These are phyloP conservation scores for Kodamaea fungicola DNA, from an alignment of 1,139 yeast genomes.

Conservation along the genomic window DNA sequence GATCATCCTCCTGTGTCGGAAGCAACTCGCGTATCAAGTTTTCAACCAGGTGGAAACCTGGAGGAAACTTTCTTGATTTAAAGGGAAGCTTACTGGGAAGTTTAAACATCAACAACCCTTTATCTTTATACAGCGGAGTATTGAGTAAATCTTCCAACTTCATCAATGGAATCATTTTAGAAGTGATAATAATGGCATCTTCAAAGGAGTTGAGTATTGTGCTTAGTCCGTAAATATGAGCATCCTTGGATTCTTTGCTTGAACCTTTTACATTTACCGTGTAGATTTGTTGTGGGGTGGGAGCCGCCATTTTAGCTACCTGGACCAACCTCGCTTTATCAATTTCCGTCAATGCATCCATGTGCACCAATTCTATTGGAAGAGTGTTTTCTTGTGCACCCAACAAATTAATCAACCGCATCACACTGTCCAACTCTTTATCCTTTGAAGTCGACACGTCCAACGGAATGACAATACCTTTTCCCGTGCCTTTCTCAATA, in stretches of 20 bases:
- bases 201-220: slow-evolving; percentile 31
- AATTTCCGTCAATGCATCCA: slow-evolving; percentile 12
- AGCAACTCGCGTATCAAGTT: slow-evolving; percentile 22
- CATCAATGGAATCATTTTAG: slow-evolving; percentile 23
- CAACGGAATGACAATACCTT: slow-evolving; percentile 36
- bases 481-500: slow-evolving; percentile 22
- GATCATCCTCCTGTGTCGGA: slow-evolving; percentile 22
- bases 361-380: slow-evolving; percentile 29
- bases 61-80: slow-evolving; percentile 17
- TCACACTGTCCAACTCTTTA: slow-evolving; percentile 19
- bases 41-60: slow-evolving; percentile 33
- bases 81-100: slow-evolving; percentile 18
- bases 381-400: slow-evolving; percentile 24
- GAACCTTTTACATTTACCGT: too few relatives aligned
- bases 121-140: slow-evolving; percentile 16
- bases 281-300: too few relatives aligned
- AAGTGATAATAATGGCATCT: slow-evolving; percentile 24
- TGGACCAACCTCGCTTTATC: slow-evolving; percentile 18
- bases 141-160: neutral
- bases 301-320: slow-evolving; percentile 19
- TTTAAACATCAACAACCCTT: slow-evolving; percentile 31
- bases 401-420: slow-evolving; percentile 24
- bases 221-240: slow-evolving; percentile 15
- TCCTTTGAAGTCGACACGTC: slow-evolving; percentile 13
- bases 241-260: too few relatives aligned